Conservation (phyloP, 2,329 filamentous ascomycete species). For the Aaosphaeria arxii region DNA sequence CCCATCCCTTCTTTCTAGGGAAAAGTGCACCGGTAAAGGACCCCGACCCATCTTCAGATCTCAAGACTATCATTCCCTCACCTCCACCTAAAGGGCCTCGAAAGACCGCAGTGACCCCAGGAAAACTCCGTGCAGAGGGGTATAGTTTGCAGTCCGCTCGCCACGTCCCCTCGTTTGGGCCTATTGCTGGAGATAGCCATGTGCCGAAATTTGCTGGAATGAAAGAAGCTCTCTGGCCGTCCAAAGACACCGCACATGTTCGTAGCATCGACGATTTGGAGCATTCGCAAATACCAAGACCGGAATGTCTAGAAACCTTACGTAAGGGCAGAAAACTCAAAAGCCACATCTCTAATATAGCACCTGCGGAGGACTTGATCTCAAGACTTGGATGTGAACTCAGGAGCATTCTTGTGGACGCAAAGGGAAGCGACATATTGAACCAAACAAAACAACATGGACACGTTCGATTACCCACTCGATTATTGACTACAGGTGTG, state of each 20-base stretch:
- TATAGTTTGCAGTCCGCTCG: slow-evolving; percentile 15
- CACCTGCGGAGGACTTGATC: slow-evolving; percentile 24
- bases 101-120: slow-evolving; percentile 45
- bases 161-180: slow-evolving; percentile 16
- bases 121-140: slow-evolving; percentile 42
- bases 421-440: too few species aligned
- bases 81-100: slow-evolving; percentile 25
- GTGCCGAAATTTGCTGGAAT: slow-evolving; percentile 63
- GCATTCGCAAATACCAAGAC: not conserved
- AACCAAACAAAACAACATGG: too few species aligned
- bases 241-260: slow-evolving; percentile 53
- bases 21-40: slow-evolving; percentile 41
- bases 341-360: slow-evolving; percentile 26
- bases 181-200: slow-evolving; percentile 15
- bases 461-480: slow-evolving; percentile 29
- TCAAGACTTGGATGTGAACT: slow-evolving; percentile 7
- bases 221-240: slow-evolving; percentile 69
- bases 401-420: too few species aligned
- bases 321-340: slow-evolving; percentile 36
- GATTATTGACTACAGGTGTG: slow-evolving; percentile 33
- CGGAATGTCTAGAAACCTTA: not conserved
- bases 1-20: slow-evolving; percentile 69
- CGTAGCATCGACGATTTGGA: slow-evolving; percentile 17
- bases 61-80: slow-evolving; percentile 8
- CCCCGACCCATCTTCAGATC: slow-evolving; percentile 9